phyloP scores from a whole-genome alignment of 2,329 filamentous ascomycete species.

The Alternaria sp. region DNA sequence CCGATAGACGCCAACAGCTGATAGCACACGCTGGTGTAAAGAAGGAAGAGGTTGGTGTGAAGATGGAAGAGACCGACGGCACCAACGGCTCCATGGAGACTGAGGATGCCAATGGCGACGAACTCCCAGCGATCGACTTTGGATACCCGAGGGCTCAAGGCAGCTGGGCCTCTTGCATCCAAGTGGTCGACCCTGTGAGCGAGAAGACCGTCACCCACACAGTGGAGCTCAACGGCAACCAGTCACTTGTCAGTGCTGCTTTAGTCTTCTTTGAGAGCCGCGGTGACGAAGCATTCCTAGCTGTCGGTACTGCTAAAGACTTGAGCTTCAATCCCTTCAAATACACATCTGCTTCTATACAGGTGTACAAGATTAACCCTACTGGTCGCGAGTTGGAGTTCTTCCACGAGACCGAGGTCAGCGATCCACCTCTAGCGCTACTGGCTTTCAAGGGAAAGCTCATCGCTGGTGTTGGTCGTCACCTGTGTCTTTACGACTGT shows the following conservation, averaged over 20 bases:
- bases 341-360: slow-evolving; percentile 81
- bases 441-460: slow-evolving; percentile 92
- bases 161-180: slow-evolving; percentile 96
- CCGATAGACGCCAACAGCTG: slow-evolving; percentile 76
- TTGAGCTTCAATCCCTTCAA: slow-evolving; percentile 76
- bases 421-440: slow-evolving; percentile 87
- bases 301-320: slow-evolving; percentile 93
- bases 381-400: slow-evolving; percentile 90
- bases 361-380: slow-evolving; percentile 89
- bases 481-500: slow-evolving; percentile 87
- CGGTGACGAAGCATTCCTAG: slow-evolving; percentile 88
- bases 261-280: slow-evolving; percentile 81
- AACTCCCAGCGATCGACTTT: slow-evolving; percentile 81
- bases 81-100: slow-evolving; percentile 44
- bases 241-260: slow-evolving; percentile 86
- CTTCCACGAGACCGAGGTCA: slow-evolving; percentile 93
- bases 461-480: slow-evolving; percentile 81
- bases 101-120: slow-evolving; percentile 45
- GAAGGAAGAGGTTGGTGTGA: slow-evolving; percentile 32
- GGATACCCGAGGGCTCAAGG: slow-evolving; percentile 83
- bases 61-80: slow-evolving; percentile 41
- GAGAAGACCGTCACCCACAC: slow-evolving; percentile 75
- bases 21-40: slow-evolving; percentile 67
- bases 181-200: slow-evolving; percentile 81
- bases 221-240: slow-evolving; percentile 85